These are phyloP conservation scores for Dendrothele bispora DNA, from an alignment of 768 basidiomycete species.

Conservation along the genomic window DNA sequence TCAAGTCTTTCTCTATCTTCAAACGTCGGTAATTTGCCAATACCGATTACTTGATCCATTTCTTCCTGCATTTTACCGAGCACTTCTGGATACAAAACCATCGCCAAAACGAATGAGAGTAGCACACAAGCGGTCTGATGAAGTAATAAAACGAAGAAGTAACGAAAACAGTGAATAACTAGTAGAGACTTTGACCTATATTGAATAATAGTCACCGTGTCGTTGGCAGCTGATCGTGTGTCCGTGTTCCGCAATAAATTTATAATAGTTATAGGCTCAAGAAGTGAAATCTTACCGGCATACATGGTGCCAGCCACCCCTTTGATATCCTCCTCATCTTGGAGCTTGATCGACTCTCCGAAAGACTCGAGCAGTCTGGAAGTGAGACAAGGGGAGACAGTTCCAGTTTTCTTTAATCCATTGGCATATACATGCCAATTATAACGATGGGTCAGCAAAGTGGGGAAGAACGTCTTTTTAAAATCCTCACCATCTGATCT, in stretches of 20 bases:
- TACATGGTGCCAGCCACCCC: slow-evolving; percentile 52
- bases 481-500: slow-evolving; percentile 44
- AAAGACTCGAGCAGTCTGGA: slow-evolving; percentile 41
- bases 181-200: no score
- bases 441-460: no score
- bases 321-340: slow-evolving; percentile 53
- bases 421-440: slow-evolving; percentile 11
- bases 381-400: slow-evolving; percentile 43
- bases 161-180: background rate
- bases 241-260: no score
- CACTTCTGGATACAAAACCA: slow-evolving; percentile 53
- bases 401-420: slow-evolving; percentile 40
- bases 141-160: background rate
- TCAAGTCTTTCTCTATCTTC: slow-evolving; percentile 42
- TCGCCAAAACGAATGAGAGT: slow-evolving; percentile 50
- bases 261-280: no score
- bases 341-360: slow-evolving; percentile 32
- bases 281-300: slow-evolving; percentile 45
- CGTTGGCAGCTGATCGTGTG: slow-evolving; percentile 31
- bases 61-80: slow-evolving; percentile 49
- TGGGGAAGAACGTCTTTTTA: no score
- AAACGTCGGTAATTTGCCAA: slow-evolving; percentile 44
- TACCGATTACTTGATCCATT: slow-evolving; percentile 46
- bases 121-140: slow-evolving; percentile 50
- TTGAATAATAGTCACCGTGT: slow-evolving; percentile 36